A percentile compares a stretch with the other conserved stretches of the same genome.
These are phyloP conservation scores for Chlorella ohadii DNA, from an alignment of 139 green algal species.

Conservation along the genomic window DNA sequence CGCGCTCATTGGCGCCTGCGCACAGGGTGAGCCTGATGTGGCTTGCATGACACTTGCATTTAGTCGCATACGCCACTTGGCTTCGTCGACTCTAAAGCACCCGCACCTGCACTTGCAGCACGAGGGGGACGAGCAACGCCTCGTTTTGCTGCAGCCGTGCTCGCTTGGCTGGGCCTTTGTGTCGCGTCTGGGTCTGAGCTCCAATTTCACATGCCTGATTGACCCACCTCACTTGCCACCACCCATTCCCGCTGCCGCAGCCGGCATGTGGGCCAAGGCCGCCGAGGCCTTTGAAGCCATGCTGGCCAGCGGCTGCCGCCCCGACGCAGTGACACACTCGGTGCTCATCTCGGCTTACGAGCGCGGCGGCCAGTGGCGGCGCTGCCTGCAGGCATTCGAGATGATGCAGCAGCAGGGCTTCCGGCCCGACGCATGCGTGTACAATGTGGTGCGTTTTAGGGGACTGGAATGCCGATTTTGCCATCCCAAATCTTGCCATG, in stretches of 20 bases:
- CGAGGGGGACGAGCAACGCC: too few relatives aligned
- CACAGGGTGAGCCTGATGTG: slow-evolving; percentile 15
- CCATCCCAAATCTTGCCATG: too few relatives aligned
- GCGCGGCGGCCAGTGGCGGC: slow-evolving; percentile 40
- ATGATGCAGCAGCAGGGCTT: slow-evolving; percentile 40
- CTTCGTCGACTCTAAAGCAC: too few relatives aligned
- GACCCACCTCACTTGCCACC: background rate
- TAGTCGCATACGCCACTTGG: too few relatives aligned
- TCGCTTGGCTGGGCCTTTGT: too few relatives aligned
- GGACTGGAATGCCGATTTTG: too few relatives aligned
- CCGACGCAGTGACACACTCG: slow-evolving; percentile 81
- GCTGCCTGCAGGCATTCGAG: slow-evolving; percentile 40
- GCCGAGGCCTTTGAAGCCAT: slow-evolving; percentile 85
- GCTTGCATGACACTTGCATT: too few relatives aligned
- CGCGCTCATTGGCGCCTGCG: slow-evolving; percentile 36
- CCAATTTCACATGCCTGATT: background rate
- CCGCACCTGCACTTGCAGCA: too few relatives aligned
- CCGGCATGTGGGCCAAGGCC: slow-evolving; percentile 72
- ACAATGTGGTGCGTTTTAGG: slow-evolving; percentile 53
- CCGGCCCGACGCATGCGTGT: slow-evolving; percentile 77
- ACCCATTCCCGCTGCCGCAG: background rate
- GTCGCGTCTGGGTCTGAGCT: too few relatives aligned
- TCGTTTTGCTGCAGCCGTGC: too few relatives aligned
- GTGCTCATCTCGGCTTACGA: slow-evolving; percentile 75
- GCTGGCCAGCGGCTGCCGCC: slow-evolving; percentile 67